Conservation (phyloP, 2,329 filamentous ascomycete genomes). For the Aquanectria penicillioides region DNA sequence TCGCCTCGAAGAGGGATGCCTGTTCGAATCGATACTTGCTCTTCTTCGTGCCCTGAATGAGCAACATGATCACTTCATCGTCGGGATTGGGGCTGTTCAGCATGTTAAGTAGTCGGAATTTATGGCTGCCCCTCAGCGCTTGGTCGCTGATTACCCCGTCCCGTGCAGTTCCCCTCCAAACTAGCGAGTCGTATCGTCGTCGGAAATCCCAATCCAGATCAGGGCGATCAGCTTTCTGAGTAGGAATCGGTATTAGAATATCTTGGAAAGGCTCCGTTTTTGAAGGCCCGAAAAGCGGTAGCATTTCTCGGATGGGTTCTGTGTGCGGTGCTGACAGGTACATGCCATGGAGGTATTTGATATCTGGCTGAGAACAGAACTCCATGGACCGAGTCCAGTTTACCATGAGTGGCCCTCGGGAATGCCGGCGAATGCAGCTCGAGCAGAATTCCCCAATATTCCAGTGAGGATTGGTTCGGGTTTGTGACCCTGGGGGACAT, state of each 20-base stretch:
- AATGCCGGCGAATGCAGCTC: conserved; percentile 71
- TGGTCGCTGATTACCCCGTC: conserved; percentile 62
- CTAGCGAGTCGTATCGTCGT: conserved; percentile 71
- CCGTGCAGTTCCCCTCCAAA: conserved; percentile 79
- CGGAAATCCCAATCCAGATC: conserved; percentile 60
- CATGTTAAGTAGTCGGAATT: conserved; percentile 77
- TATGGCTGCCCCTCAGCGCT: conserved; percentile 73
- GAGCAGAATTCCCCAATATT: conserved; percentile 72
- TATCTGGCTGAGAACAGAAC: conserved; percentile 80
- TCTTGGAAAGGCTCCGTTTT: conserved; percentile 80
- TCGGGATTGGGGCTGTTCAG: conserved; percentile 65
- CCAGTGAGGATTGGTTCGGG: conserved; percentile 69
- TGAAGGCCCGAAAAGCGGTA: conserved; percentile 80
- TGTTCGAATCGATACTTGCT: conserved; percentile 64
- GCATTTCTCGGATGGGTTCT: conserved; percentile 70
- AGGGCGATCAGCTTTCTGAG: conserved; percentile 54
- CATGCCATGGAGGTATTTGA: conserved; percentile 78
- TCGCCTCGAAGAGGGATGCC: conserved; percentile 63
- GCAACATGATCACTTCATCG: conserved; percentile 64
- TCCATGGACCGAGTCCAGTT: conserved; percentile 74
- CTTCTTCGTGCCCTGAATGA: conserved; percentile 54
- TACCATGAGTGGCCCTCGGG: conserved; percentile 71
- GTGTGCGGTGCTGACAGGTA: conserved; percentile 72
- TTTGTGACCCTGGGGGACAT: conserved; percentile 71
- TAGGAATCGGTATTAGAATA: conserved; percentile 74